Conservation (phyloP, 1,284 basidiomycete genomes). For the Vanrija sp. region DNA sequence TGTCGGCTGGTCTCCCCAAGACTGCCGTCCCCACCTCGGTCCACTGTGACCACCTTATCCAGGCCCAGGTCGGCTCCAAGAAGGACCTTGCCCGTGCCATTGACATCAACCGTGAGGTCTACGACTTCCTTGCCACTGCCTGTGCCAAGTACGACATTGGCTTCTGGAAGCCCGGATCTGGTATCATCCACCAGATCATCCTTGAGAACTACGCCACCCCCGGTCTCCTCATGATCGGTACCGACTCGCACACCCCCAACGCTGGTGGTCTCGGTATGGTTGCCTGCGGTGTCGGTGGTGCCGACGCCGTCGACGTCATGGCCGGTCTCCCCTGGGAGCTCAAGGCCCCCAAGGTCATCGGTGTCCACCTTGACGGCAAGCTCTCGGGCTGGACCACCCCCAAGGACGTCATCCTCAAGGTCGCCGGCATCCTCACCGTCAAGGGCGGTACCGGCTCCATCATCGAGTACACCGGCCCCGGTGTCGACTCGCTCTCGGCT, state of each 20-base stretch:
- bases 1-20: conserved; percentile 98
- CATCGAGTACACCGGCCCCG: conserved; percentile 89
- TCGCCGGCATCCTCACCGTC: conserved; percentile 94
- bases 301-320: conserved; percentile 98
- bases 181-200: conserved; percentile 92
- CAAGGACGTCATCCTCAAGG: conserved; percentile 97
- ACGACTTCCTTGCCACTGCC: conserved; percentile 95
- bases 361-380: conserved; percentile 94
- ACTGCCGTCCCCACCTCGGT: conserved; percentile 93
- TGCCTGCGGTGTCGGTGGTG: conserved; percentile 97
- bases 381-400: conserved; percentile 96
- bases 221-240: conserved; percentile 57
- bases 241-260: conserved; percentile 97
- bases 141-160: conserved; percentile 83
- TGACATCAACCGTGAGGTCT: conserved; percentile 89
- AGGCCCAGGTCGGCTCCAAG: conserved; percentile 57
- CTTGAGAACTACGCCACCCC: conserved; percentile 93
- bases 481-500: conserved; percentile 93
- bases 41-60: conserved; percentile 97
- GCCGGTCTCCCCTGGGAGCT: conserved; percentile 98
- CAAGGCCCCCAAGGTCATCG: conserved; percentile 98
- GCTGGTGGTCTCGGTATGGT: conserved; percentile 97
- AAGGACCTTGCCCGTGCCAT: conserved; percentile 60
- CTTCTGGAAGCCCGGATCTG: conserved; percentile 94
- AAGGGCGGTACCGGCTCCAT: conserved; percentile 97